Evolutionary conservation across 2,329 filamentous ascomycete species (phyloP).

Genomic region (Fusarium domesticum): DNA sequence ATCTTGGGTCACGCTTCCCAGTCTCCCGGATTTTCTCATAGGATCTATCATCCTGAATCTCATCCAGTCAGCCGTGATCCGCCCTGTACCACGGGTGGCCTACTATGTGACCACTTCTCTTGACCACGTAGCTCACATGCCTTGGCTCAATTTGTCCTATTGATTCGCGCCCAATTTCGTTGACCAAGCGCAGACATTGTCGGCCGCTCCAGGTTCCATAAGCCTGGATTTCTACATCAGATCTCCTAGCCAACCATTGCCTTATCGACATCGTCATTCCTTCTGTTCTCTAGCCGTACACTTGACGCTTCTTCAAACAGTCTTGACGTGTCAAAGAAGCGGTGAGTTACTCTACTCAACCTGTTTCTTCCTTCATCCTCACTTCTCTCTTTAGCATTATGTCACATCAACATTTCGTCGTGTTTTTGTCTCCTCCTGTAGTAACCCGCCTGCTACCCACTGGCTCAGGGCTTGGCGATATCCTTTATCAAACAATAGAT

Average conservation of each 20-base stretch:
- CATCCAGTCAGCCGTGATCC: constrained; percentile 17
- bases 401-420: neutral
- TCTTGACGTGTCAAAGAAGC: constrained; percentile 9
- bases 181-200: neutral
- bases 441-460: neutral
- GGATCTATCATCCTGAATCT: constrained; percentile 5
- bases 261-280: constrained; percentile 3
- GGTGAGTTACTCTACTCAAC: constrained; percentile 8
- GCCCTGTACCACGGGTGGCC: constrained; percentile 22
- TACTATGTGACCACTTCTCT: constrained; percentile 25
- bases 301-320: constrained; percentile 5
- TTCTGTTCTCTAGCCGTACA: constrained; percentile 4
- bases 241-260: neutral
- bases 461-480: neutral
- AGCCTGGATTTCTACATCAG: too few species aligned
- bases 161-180: constrained; percentile 10
- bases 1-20: constrained; percentile 25
- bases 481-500: constrained; percentile 1
- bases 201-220: too few species aligned
- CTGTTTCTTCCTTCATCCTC: neutral
- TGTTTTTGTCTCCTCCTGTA: constrained; percentile 1
- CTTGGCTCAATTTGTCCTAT: neutral
- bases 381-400: neutral
- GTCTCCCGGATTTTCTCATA: constrained; percentile 23
- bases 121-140: constrained; percentile 14